Conservation (phyloP, 257 asterid genomes). For the Plectranthus barbatus region DNA sequence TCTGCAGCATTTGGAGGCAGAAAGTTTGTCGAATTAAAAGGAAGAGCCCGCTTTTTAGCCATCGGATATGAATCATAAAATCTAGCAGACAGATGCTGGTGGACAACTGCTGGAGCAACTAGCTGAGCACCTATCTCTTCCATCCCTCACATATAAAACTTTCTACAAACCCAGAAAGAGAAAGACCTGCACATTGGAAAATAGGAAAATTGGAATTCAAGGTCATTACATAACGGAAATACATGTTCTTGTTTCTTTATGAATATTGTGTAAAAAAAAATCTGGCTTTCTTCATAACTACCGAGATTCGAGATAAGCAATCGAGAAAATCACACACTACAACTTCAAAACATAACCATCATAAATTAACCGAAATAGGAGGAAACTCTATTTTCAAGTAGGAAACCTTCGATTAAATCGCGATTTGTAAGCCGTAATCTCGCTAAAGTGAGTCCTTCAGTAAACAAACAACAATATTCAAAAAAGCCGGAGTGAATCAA, state of each 20-base stretch:
- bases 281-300: not conserved
- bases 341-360: not conserved
- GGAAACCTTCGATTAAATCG: not conserved
- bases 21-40: slow-evolving; percentile 29
- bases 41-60: slow-evolving; percentile 54
- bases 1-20: slow-evolving; percentile 27
- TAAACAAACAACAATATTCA: not conserved
- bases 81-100: slow-evolving; percentile 34
- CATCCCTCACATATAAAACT: slow-evolving; percentile 26
- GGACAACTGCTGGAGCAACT: slow-evolving; percentile 46
- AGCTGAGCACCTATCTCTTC: slow-evolving; percentile 55
- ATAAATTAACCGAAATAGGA: not conserved
- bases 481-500: not conserved
- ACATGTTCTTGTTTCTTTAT: not conserved
- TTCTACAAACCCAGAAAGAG: not conserved
- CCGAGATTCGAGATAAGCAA: not conserved
- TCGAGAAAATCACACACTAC: not conserved
- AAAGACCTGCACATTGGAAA: slow-evolving; percentile 22
- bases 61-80: slow-evolving; percentile 31
- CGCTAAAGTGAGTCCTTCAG: not conserved
- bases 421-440: not conserved
- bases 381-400: not conserved
- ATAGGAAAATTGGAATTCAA: not conserved
- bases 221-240: not conserved
- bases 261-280: too few species aligned